Percentiles rank a stretch among this genome's conserved stretches.
These are phyloP conservation scores for Populus ilicifolia DNA, from an alignment of 345 rosid genomes.

Conservation along the genomic window DNA sequence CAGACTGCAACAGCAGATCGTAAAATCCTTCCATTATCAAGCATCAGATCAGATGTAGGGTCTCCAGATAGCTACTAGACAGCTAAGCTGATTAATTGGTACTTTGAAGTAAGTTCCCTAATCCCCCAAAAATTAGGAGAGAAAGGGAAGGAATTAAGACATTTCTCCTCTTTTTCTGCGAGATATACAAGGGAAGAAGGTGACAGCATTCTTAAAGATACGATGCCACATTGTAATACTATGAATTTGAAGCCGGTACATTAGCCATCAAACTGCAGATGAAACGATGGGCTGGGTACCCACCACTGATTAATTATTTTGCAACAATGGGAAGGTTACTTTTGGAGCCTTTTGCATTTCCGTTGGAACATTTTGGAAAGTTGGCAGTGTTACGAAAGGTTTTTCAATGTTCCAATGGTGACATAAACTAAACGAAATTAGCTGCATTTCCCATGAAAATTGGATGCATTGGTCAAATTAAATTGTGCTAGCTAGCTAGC, in stretches of 20 bases:
- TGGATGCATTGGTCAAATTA: not conserved
- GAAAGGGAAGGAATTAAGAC: not conserved
- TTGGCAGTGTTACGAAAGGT: not conserved
- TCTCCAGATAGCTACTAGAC: not conserved
- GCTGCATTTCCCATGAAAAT: not conserved
- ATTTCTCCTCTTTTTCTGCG: not conserved
- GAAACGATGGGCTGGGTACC: not conserved
- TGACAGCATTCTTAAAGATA: not conserved
- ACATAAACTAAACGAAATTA: not conserved
- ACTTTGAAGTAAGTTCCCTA: not conserved
- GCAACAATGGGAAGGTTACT: not conserved
- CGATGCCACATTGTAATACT: not conserved
- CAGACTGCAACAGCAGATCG: constrained; percentile 4
- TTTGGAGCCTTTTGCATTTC: not conserved
- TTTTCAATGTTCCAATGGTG: not conserved
- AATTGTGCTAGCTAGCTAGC: not conserved
- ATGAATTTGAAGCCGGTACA: not conserved
- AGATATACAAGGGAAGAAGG: not conserved
- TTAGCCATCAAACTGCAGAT: not conserved
- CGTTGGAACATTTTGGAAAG: no score
- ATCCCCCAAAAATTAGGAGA: constrained; percentile 1
- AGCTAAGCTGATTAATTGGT: not conserved
- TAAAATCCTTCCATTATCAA: not conserved
- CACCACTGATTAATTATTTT: not conserved
- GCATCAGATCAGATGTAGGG: not conserved